Conservation (phyloP, 108 stramenopile genomes). For the Skeletonema menzelii region DNA sequence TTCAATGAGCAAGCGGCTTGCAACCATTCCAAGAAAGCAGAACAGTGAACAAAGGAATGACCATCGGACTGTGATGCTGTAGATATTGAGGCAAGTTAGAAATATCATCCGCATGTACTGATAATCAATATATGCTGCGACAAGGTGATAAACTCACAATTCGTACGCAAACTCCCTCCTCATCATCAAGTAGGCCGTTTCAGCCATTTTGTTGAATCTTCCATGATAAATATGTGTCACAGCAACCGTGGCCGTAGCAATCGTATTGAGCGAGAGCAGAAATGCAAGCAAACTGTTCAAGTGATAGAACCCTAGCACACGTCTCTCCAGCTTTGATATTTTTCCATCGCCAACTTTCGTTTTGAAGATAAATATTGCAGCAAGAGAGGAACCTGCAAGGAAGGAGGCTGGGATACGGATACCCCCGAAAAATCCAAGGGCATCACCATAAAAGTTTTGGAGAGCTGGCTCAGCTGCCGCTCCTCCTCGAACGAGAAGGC, state of each 20-base stretch:
- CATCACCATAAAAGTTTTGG: slow-evolving; percentile 6
- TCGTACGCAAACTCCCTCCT: slow-evolving; percentile 34
- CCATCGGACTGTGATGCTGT: slow-evolving; percentile 16
- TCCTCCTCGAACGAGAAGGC: slow-evolving; percentile 6
- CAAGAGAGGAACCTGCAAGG: slow-evolving; percentile 27
- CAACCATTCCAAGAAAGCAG: slow-evolving; percentile 33
- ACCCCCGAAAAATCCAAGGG: not conserved
- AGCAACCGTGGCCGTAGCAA: slow-evolving; percentile 10
- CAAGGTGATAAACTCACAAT: not conserved
- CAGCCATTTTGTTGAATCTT: slow-evolving; percentile 20
- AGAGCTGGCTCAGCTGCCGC: not conserved
- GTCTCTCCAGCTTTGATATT: slow-evolving; percentile 16
- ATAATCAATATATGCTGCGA: not conserved
- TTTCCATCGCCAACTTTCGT: not conserved
- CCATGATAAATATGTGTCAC: slow-evolving; percentile 18
- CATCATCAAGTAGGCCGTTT: slow-evolving; percentile 26
- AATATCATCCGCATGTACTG: not conserved
- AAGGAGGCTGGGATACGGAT: slow-evolving; percentile 30
- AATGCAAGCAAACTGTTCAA: slow-evolving; percentile 18
- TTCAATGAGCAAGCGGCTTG: slow-evolving; percentile 25
- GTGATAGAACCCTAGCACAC: slow-evolving; percentile 27
- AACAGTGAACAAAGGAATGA: slow-evolving; percentile 15
- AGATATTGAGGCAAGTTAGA: not conserved
- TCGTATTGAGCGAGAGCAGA: slow-evolving; percentile 17
- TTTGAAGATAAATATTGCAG: slow-evolving; percentile 28